These are phyloP conservation scores for Solanum raphanifolium DNA, from an alignment of 257 asterid species.

Conservation along the genomic window DNA sequence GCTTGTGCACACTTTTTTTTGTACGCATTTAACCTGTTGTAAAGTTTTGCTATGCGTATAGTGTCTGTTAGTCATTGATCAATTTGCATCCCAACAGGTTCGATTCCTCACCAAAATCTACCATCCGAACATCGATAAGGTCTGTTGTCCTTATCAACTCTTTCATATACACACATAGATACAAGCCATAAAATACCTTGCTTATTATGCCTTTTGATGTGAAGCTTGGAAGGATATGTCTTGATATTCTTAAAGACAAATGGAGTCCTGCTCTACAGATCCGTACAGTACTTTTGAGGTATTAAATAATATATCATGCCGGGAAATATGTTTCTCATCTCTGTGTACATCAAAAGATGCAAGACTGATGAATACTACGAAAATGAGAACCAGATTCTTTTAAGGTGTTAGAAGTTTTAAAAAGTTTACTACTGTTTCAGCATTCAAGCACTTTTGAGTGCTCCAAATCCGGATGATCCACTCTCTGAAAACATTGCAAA, in stretches of 20 bases:
- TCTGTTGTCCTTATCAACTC: constrained; percentile 10
- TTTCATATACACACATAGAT: neutral
- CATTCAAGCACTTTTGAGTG: constrained; percentile 99
- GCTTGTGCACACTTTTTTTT: neutral
- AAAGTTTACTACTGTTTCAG: constrained; percentile 13
- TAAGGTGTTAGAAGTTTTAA: neutral
- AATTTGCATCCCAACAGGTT: constrained; percentile 39
- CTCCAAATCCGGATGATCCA: constrained; percentile 98
- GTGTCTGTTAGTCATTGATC: neutral
- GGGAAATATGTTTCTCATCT: neutral
- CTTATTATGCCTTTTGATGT: neutral
- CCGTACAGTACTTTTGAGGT: constrained; percentile 97
- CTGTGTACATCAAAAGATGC: neutral
- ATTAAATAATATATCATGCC: neutral
- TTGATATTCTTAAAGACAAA: constrained; percentile 95
- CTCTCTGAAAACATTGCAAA: constrained; percentile 98
- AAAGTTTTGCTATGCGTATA: neutral
- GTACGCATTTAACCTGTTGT: neutral
- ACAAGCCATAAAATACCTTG: neutral
- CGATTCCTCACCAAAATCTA: constrained; percentile 98
- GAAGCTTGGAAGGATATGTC: constrained; percentile 99
- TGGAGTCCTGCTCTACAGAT: constrained; percentile 99
- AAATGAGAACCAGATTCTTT: neutral
- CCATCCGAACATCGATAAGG: constrained; percentile 99
- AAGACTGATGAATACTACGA: neutral